Base-by-base conservation (phyloP, 108 stramenopile genomes). In the Bacterosira constricta region DNA sequence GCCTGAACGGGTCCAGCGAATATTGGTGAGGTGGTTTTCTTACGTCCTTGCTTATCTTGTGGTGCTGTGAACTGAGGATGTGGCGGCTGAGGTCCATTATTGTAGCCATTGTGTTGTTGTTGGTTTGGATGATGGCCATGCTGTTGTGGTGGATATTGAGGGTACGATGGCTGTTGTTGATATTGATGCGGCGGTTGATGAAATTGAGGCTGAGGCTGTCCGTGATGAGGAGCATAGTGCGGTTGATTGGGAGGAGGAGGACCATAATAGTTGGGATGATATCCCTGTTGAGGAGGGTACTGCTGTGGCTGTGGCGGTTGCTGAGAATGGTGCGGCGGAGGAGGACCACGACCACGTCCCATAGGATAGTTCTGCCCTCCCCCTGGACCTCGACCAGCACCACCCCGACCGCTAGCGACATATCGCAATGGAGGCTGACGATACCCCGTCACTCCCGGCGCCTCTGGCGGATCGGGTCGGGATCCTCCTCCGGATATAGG, bases 401-500 rank as follows among this genome's bases (percentile, higher is more conserved):
- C 21, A 37, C 57, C 74, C 9, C 55, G 54, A 41, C 31, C 59
- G 42, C 36, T 65, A 5, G 66, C 63, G 35, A 45, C 56, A 38
- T 78, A 78, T 34, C 63, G 64, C 54, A 78, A 63, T 34, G 77
- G 77, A 44, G 77, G 77, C 38, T 78, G 77, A 54, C 69, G 77
- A 70, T 70, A 78, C 5, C 77, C 77, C 12, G 77, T 63, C 37
- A 70, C 77, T 26, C 77, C 77, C 55, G 66, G 66, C 26, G 77
- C 54, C 25, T 70, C 77, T 6, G 77, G 77, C 35, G 77, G 77
- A 71, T 78, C 77, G 15, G 69, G 69, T 34, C 77, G 62, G 32
- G 31, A 42, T 57, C 47, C 58, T 11, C 39, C 32, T 17, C 13
- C 11, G 23, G 61, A 44, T 31, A 12, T 26, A 51, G 39, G 37